These are phyloP conservation scores for Pistacia vera DNA, from an alignment of 345 rosid species.

Conservation along the genomic window DNA sequence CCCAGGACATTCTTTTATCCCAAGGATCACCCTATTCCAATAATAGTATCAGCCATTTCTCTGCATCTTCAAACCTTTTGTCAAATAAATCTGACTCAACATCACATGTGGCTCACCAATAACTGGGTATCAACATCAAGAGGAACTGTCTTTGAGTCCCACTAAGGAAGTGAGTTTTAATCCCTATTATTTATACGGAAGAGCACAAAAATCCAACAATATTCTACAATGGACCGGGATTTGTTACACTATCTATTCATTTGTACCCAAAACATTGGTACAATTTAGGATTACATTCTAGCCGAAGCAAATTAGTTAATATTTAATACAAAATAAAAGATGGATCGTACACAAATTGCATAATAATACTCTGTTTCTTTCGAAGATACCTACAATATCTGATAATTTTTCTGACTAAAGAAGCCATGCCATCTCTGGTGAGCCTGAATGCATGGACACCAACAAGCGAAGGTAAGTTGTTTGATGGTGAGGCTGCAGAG, in stretches of 20 bases:
- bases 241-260: constrained; percentile 44
- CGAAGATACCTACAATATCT: no score
- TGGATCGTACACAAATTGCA: no score
- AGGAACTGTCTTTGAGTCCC: constrained; percentile 32
- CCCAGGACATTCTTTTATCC: constrained; percentile 96
- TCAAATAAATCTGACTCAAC: constrained; percentile 65
- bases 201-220: constrained; percentile 30
- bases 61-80: constrained; percentile 67
- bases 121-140: constrained; percentile 57
- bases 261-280: constrained; percentile 51
- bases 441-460: no score
- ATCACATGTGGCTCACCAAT: constrained; percentile 86
- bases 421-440: no score
- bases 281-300: constrained; percentile 27
- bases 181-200: no score
- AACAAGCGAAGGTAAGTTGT: no score
- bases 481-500: no score
- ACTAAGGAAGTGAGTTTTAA: no score
- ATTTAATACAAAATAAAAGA: constrained; percentile 68
- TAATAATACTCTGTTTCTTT: no score
- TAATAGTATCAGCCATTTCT: constrained; percentile 59
- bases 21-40: constrained; percentile 94
- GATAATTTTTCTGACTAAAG: no score
- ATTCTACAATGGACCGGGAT: no score
- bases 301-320: no score